Percentiles rank a stretch among this genome's conserved stretches.
Conservation (phyloP, 768 basidiomycete genomes). For the Phanerodontia chrysosporium region DNA sequence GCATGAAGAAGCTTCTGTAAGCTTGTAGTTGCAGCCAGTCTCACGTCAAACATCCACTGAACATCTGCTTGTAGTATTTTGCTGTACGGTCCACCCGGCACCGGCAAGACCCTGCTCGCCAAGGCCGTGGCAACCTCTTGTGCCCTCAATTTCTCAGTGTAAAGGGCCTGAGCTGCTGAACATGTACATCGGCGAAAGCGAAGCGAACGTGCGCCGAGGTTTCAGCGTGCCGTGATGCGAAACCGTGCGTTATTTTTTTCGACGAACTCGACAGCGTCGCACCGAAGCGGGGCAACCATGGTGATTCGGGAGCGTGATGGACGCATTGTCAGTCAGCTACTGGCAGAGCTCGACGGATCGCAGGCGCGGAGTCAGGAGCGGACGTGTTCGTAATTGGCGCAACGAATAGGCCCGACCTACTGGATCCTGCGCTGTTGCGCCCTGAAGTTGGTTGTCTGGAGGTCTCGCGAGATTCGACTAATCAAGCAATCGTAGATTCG, state of each 20-base stretch:
- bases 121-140: slow-evolving; percentile 96
- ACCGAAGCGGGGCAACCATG: slow-evolving; percentile 91
- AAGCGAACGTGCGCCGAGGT: slow-evolving; percentile 92
- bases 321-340: slow-evolving; percentile 92
- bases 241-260: slow-evolving; percentile 94
- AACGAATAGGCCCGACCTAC: slow-evolving; percentile 88
- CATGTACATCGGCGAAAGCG: slow-evolving; percentile 98
- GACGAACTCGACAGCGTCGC: slow-evolving; percentile 95
- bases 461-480: background rate
- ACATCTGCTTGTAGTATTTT: slow-evolving; percentile 52
- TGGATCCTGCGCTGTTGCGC: slow-evolving; percentile 85
- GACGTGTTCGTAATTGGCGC: slow-evolving; percentile 95
- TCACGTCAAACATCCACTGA: background rate
- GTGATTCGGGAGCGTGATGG: slow-evolving; percentile 97
- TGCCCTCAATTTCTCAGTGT: slow-evolving; percentile 95
- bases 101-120: slow-evolving; percentile 91
- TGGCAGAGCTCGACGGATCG: slow-evolving; percentile 95
- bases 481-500: slow-evolving; percentile 64
- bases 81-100: slow-evolving; percentile 92
- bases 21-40: background rate
- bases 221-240: slow-evolving; percentile 86
- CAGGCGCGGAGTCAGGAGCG: slow-evolving; percentile 49
- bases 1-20: slow-evolving; percentile 93
- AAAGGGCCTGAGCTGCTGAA: slow-evolving; percentile 94
- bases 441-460: slow-evolving; percentile 59